Evolutionary conservation across 2,329 filamentous ascomycete species (phyloP), one percentile per base, ranked within the genome.

Genomic region (Ascochyta viciae-villosae): DNA sequence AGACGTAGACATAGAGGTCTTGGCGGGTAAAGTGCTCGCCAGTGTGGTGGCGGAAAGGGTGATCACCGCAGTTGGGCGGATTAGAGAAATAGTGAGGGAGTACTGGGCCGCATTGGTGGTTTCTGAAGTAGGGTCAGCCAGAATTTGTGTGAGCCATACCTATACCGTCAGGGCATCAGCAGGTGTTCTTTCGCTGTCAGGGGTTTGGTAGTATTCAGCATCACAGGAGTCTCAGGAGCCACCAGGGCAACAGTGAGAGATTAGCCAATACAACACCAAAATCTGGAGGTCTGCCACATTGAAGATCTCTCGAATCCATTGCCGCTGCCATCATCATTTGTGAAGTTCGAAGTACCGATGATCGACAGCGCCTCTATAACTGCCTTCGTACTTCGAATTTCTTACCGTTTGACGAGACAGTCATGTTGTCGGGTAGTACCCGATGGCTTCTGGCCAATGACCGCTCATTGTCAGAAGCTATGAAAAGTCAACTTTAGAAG

Each of bases 191-290:
- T 72, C 65, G 48, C 74, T 71, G 68, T 87, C 81, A 62, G 81
- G 77, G n/a, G 84, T 81, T 77, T 87, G 89, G 79, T 84, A 88
- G 78, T 83, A 89, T 45, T 84, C 85, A 15, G 75, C 71, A 29
- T 85, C 81, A 72, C 86, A 89, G 29, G 85, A 84, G 74, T 85
- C 84, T 76, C 86, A 86, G 60, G 77, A 79, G 64, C 77, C 77
- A 65, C 83, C 81, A 38, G 80, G 77, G 71, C 86, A 88, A 81
- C 86, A 88, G 37, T 74, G 76, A 76, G 50, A 16, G 16, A 16
- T 3, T n/a, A 4, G 19, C 27, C 13, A 54, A 38, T 43, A 15
- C 19, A 24, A 43, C 4, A 19, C 19, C 19, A 19, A 19, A 19
- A 19, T 3, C 19, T 19, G 19, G 19, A 19, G 19, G 19, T 19